Evolutionary conservation across 495 filamentous ascomycete genomes (phyloP).

Genomic region (Podospora anserina): DNA sequence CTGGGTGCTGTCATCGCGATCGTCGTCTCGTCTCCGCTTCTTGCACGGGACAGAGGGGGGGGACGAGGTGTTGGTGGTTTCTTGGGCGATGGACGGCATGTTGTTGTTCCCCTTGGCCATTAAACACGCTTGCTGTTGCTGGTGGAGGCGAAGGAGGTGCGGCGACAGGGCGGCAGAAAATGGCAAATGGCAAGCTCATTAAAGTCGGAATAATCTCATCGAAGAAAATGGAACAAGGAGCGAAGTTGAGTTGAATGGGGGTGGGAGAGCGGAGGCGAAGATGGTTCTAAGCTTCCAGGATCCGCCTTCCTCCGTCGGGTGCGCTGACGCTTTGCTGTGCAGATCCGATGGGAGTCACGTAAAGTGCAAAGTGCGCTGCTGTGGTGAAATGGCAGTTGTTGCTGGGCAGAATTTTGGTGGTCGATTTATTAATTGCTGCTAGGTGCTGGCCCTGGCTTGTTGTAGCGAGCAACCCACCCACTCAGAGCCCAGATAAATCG

Average conservation of each 20-base stretch:
- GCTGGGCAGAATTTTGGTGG: neutral
- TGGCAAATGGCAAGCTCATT: neutral
- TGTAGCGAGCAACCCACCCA: neutral
- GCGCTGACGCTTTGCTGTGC: neutral
- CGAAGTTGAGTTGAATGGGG: neutral
- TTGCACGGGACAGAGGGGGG: slow-evolving; percentile 29
- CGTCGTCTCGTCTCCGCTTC: slow-evolving; percentile 46
- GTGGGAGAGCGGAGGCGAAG: slow-evolving; percentile 7
- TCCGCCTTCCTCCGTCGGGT: slow-evolving; percentile 2
- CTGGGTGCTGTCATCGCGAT: slow-evolving; percentile 23
- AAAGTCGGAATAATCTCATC: neutral
- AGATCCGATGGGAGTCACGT: neutral
- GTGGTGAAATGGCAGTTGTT: neutral
- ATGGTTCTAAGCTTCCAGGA: neutral
- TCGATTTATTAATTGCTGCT: neutral
- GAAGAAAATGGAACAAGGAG: slow-evolving; percentile 4
- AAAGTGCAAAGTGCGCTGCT: neutral
- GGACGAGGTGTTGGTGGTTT: slow-evolving; percentile 8
- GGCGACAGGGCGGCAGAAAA: neutral
- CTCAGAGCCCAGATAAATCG: neutral
- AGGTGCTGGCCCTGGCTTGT: neutral
- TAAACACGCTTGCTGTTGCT: neutral
- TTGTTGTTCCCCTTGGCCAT: slow-evolving; percentile 1
- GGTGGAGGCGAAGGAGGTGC: neutral
- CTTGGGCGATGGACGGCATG: slow-evolving; percentile 37